A percentile compares a stretch with the other conserved stretches of the same genome.
phyloP scores from a whole-genome alignment of 441 rosid genomes.

The Adansonia gregorii region DNA sequence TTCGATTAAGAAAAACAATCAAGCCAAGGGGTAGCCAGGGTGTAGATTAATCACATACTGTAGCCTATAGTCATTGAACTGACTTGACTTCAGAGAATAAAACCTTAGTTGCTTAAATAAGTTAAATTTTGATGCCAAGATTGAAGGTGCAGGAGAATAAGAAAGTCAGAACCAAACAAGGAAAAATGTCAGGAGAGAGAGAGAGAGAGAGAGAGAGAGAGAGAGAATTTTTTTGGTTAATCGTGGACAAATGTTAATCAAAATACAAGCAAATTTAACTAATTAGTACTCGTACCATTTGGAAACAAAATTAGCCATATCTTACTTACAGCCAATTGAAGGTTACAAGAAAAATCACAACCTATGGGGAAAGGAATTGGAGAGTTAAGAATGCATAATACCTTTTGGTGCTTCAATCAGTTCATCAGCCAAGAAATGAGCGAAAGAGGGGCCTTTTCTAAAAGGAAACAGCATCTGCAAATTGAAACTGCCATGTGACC shows the following conservation, averaged over 20 bases:
- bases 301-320: background rate
- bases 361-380: background rate
- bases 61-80: background rate
- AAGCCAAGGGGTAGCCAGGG: background rate
- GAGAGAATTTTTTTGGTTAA: no score
- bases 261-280: background rate
- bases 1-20: background rate
- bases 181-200: no score
- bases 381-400: background rate
- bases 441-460: background rate
- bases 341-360: background rate
- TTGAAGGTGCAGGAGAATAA: background rate
- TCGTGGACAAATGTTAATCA: background rate
- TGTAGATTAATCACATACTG: background rate
- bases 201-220: no score
- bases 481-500: slow-evolving; percentile 14
- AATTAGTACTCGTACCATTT: background rate
- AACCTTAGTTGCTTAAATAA: background rate
- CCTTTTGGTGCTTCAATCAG: background rate
- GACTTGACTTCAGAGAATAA: background rate
- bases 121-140: background rate
- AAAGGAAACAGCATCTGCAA: slow-evolving; percentile 10
- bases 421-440: background rate
- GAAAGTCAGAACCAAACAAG: background rate
- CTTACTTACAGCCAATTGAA: background rate